Evolutionary conservation across 164 flowering plant species (phyloP), one percentile per base, ranked within the genome.

Genomic region (Protea cynaroides): DNA sequence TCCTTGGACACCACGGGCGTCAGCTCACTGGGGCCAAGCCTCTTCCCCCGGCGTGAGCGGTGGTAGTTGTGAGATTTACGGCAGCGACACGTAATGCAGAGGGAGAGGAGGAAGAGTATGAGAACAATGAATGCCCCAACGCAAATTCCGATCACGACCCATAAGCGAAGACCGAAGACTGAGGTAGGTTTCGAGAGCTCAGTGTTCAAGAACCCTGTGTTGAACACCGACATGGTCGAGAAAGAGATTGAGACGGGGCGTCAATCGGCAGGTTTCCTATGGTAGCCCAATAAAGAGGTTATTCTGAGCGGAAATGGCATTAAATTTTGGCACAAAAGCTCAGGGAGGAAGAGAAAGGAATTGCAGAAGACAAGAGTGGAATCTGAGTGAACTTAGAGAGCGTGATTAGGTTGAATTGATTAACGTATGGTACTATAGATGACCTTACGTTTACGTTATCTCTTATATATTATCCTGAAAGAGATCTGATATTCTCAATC

Each of bases 151-250:
- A 80, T 53, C 19, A 71, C 9, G 36, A 70, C n/a, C 83, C 83
- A 73, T 68, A 75, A 38, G 22, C 36, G 56, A 63, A 77, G 21
- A 36, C 75, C 77, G 38, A 56, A 77, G 61, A 64, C 47, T 11
- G 73, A 44, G 21, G 74, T 72, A 1, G 61, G 79, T 51, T 59
- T 73, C 4, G 60, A 50, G 62, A 79, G 58, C 38, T 56, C 58
- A 17, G 37, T 56, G 58, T 56, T 56, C 37, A 25, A 13, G 8
- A 56, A 25, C 0, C 37, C n/a, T 25, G 58, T 11, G 3, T 56
- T n/a, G 58, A 25, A 24, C n/a, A 56, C 18, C 36, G 58, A 56
- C 58, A 56, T 56, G 55, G 21, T 56, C 4, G 17, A 56, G 24
- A 55, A 18, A 55, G 13, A 46, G 36, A 55, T 10, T 24, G 6